A percentile compares a stretch with the other conserved stretches of the same genome.
Conservation (phyloP, 1,284 basidiomycete species). For the Trametes versicolor region DNA sequence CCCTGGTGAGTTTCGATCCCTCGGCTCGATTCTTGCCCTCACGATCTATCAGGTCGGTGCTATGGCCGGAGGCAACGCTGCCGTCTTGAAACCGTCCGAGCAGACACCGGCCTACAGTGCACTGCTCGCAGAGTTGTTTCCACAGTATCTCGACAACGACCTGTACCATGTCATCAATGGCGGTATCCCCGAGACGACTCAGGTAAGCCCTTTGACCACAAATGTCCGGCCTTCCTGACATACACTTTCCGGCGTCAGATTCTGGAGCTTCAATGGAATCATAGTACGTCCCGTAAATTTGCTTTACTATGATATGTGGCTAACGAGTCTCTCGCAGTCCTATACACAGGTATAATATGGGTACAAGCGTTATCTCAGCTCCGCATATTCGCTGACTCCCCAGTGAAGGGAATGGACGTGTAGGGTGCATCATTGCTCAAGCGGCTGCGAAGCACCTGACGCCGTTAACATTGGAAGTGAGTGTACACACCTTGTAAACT, state of each 20-base stretch:
- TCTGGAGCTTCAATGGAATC: conserved; percentile 1
- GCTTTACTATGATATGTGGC: not conserved
- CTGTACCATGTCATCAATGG: conserved; percentile 79
- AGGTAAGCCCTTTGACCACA: conserved; percentile 46
- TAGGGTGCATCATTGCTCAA: conserved; percentile 78
- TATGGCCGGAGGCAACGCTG: conserved; percentile 80
- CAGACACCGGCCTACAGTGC: conserved; percentile 68
- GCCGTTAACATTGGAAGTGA: conserved; percentile 81
- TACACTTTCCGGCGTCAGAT: not conserved
- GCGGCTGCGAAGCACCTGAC: conserved; percentile 89
- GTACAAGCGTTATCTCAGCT: conserved; percentile 5
- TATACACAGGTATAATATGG: conserved; percentile 58
- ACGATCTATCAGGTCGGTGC: conserved; percentile 53
- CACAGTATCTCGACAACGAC: conserved; percentile 81
- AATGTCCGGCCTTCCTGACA: not conserved
- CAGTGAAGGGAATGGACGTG: conserved; percentile 65
- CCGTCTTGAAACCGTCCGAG: conserved; percentile 83
- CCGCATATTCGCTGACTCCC: not conserved
- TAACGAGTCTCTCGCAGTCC: conserved; percentile 47
- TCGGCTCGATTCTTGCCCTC: not conserved
- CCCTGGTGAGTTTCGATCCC: conserved; percentile 55
- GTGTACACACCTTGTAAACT: too few species aligned
- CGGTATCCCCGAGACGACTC: conserved; percentile 74
- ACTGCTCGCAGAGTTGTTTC: conserved; percentile 75
- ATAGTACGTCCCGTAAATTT: not conserved